Evolutionary conservation across 768 basidiomycete species (phyloP).

Genomic region (Pulveroboletus sp.): DNA sequence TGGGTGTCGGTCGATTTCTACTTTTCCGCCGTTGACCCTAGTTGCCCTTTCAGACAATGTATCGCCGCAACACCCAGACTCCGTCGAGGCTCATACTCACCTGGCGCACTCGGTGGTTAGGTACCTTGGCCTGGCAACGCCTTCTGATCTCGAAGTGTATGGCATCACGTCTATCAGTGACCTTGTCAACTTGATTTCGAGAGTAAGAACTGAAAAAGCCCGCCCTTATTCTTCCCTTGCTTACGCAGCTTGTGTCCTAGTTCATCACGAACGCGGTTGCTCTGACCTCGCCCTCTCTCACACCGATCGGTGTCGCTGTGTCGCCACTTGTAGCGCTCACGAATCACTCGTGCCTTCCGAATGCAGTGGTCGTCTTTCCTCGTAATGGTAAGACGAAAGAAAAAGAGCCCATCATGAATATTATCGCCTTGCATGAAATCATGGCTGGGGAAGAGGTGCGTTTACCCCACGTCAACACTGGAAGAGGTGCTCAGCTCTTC

Average conservation of each 20-base stretch:
- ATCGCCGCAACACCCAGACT: conserved; percentile 42
- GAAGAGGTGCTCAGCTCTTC: background rate
- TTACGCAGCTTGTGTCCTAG: conserved; percentile 38
- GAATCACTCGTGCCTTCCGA: conserved; percentile 88
- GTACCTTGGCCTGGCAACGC: conserved; percentile 61
- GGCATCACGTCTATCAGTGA: conserved; percentile 58
- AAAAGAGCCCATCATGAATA: conserved; percentile 64
- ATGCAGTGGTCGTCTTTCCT: conserved; percentile 92
- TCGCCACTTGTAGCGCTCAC: conserved; percentile 77
- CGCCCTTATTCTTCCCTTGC: background rate
- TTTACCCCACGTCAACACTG: background rate
- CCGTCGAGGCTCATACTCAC: conserved; percentile 59
- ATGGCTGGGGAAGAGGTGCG: conserved; percentile 65
- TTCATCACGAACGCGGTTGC: conserved; percentile 93
- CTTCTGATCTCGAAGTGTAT: conserved; percentile 55
- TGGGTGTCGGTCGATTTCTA: conserved; percentile 36
- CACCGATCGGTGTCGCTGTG: conserved; percentile 81
- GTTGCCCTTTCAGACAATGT: conserved; percentile 47
- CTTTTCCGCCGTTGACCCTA: background rate
- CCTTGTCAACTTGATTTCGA: conserved; percentile 69
- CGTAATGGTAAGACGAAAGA: conserved; percentile 35
- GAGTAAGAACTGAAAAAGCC: conserved; percentile 40
- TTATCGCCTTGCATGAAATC: conserved; percentile 71
- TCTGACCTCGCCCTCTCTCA: conserved; percentile 71
- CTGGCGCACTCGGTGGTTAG: conserved; percentile 73